Percentiles rank a stretch among this genome's conserved stretches.
phyloP scores from a whole-genome alignment of 176 grass and related monocot species.

The Eleusine indica region DNA sequence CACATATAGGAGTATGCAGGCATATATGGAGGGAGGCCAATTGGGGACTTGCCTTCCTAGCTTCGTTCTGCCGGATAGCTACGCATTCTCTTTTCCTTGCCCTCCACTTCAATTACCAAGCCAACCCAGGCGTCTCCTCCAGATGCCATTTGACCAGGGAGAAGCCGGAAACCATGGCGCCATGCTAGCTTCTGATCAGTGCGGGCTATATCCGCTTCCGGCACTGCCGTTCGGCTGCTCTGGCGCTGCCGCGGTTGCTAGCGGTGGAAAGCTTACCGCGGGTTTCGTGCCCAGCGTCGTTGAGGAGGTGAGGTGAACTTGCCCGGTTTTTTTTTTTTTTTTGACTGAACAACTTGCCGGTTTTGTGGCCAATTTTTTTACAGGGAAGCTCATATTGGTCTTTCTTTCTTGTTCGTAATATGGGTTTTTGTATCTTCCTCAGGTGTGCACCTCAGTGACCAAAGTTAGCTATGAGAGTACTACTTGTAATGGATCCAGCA shows the following conservation, averaged over 20 bases:
- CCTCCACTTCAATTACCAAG: constrained; percentile 42
- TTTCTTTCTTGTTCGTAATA: constrained; percentile 7
- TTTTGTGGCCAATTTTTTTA: background rate
- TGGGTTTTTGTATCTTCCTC: constrained; percentile 15
- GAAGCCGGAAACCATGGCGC: constrained; percentile 34
- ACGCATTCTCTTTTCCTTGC: constrained; percentile 30
- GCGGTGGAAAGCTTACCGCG: constrained; percentile 17
- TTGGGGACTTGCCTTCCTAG: constrained; percentile 45
- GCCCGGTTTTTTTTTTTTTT: too few relatives aligned
- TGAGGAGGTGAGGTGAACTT: constrained; percentile 48
- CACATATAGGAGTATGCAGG: constrained; percentile 37
- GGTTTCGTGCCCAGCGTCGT: constrained; percentile 20
- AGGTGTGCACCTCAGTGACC: constrained; percentile 51
- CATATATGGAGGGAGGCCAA: constrained; percentile 56
- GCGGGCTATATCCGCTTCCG: constrained; percentile 43
- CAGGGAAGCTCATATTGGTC: background rate
- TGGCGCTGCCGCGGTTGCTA: background rate
- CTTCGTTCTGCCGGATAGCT: constrained; percentile 44
- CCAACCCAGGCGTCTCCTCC: constrained; percentile 46
- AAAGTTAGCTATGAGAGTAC: constrained; percentile 40
- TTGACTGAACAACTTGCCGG: background rate
- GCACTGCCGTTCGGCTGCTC: constrained; percentile 33
- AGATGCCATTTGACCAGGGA: constrained; percentile 49
- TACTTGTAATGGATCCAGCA: constrained; percentile 44
- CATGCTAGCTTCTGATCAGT: constrained; percentile 44